phyloP scores from a whole-genome alignment of 2,329 filamentous ascomycete genomes.

The Cercospora sesami region DNA sequence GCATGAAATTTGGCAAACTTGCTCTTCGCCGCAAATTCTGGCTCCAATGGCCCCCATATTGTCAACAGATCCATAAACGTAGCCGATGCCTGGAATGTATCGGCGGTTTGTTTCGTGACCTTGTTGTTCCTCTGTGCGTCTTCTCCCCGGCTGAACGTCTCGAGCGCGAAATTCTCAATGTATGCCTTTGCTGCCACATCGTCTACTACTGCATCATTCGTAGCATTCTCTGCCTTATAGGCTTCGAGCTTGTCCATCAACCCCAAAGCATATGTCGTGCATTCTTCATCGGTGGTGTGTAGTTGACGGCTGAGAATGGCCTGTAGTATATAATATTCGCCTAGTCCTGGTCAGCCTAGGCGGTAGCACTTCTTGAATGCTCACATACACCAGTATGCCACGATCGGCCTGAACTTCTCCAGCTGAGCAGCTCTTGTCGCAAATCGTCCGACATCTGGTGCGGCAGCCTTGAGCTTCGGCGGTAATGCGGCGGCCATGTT shows the following conservation, averaged over 20 bases:
- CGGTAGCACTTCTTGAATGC: neutral
- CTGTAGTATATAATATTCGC: constrained; percentile 89
- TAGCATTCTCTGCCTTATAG: constrained; percentile 70
- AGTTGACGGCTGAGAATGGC: constrained; percentile 81
- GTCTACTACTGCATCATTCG: constrained; percentile 81
- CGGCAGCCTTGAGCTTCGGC: constrained; percentile 62
- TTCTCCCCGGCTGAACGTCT: constrained; percentile 83
- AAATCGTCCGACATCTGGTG: constrained; percentile 80
- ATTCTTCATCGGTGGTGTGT: constrained; percentile 75
- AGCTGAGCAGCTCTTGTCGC: constrained; percentile 81
- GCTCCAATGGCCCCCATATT: constrained; percentile 76
- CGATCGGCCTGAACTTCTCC: constrained; percentile 77
- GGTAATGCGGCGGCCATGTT: constrained; percentile 73
- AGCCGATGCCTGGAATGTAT: constrained; percentile 88
- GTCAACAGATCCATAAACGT: constrained; percentile 87
- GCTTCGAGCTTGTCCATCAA: constrained; percentile 91
- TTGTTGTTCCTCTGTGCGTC: constrained; percentile 72
- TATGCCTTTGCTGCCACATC: constrained; percentile 86
- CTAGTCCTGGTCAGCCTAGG: constrained; percentile 46
- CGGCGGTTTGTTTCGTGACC: constrained; percentile 73
- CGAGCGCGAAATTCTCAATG: constrained; percentile 88
- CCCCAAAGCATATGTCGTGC: constrained; percentile 73
- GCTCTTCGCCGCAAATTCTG: constrained; percentile 79
- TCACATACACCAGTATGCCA: constrained; percentile 90
- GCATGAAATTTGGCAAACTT: constrained; percentile 98